Percentiles rank a stretch among this genome's conserved stretches.
phyloP scores from a whole-genome alignment of 805 yeast species.

The Groenewaldozyma salmanticensis region DNA sequence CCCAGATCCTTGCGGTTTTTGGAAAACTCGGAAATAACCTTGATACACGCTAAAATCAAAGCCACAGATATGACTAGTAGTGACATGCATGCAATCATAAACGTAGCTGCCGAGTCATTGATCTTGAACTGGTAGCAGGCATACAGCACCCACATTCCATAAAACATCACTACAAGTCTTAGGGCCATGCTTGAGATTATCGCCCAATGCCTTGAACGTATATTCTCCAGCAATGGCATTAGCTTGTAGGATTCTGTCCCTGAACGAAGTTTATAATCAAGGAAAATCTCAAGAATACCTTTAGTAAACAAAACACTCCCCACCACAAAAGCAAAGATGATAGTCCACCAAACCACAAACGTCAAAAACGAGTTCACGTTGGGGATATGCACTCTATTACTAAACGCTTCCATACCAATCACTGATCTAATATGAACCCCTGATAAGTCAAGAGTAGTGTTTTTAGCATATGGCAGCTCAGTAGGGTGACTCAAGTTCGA shows the following conservation, averaged over 20 bases:
- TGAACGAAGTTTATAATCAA: conserved; percentile 15
- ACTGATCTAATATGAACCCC: conserved; percentile 9
- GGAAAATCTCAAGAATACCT: conserved; percentile 18
- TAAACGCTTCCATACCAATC: conserved; percentile 23
- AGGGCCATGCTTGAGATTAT: conserved; percentile 19
- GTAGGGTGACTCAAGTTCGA: conserved; percentile 8
- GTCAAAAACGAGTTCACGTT: conserved; percentile 26
- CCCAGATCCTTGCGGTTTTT: conserved; percentile 15
- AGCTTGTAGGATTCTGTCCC: conserved; percentile 1
- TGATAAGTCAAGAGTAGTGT: not conserved
- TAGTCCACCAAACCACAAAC: conserved; percentile 25
- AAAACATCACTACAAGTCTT: conserved; percentile 23
- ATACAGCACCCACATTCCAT: conserved; percentile 26
- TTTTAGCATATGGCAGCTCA: conserved; percentile 3
- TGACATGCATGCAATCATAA: conserved; percentile 23
- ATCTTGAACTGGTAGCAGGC: conserved; percentile 25
- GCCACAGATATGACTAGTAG: conserved; percentile 19
- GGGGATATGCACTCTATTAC: conserved; percentile 24
- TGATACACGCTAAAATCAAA: conserved; percentile 9
- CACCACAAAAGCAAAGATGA: conserved; percentile 16
- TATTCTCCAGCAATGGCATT: conserved; percentile 9
- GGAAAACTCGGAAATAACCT: conserved; percentile 20
- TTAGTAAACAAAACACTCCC: conserved; percentile 13
- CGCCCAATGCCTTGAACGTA: conserved; percentile 19
- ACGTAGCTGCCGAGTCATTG: conserved; percentile 25